Percentiles rank a stretch among this genome's conserved stretches.
phyloP scores from a whole-genome alignment of 2,329 filamentous ascomycete genomes.

The Corniculantispora saksenae region DNA sequence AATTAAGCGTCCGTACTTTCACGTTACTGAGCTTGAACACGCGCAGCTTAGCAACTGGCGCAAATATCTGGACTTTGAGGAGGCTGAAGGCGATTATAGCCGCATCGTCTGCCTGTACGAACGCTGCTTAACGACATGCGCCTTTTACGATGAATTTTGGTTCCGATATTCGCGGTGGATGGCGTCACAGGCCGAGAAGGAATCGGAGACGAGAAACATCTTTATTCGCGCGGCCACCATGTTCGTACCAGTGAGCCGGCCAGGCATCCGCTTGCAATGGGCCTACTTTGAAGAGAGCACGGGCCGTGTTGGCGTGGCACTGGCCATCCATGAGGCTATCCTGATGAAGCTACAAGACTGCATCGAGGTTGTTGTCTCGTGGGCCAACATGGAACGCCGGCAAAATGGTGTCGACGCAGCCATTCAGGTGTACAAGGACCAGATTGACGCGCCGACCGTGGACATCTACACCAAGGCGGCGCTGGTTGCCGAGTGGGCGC shows the following conservation, averaged over 20 bases:
- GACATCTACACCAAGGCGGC: constrained; percentile 82
- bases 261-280: constrained; percentile 83
- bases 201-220: constrained; percentile 88
- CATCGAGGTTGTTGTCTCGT: constrained; percentile 82
- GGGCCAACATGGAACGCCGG: constrained; percentile 83
- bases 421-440: constrained; percentile 77
- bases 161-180: constrained; percentile 97
- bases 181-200: constrained; percentile 74
- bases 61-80: constrained; percentile 96
- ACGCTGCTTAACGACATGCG: constrained; percentile 87
- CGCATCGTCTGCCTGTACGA: constrained; percentile 87
- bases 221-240: constrained; percentile 84
- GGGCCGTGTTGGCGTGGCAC: constrained; percentile 73
- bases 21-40: constrained; percentile 89
- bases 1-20: constrained; percentile 95
- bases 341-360: constrained; percentile 76
- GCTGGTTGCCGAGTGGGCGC: constrained; percentile 85
- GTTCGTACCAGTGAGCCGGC: constrained; percentile 83
- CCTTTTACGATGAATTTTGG: constrained; percentile 98
- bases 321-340: constrained; percentile 82
- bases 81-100: constrained; percentile 74
- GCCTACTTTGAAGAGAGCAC: constrained; percentile 92
- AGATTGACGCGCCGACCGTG: constrained; percentile 72
- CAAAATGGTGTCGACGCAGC: constrained; percentile 82
- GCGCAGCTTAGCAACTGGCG: constrained; percentile 86